Evolutionary conservation across 805 yeast genomes (phyloP), one percentile per base, ranked within the genome.

Genomic region (Starmerella khaoyaiensis): DNA sequence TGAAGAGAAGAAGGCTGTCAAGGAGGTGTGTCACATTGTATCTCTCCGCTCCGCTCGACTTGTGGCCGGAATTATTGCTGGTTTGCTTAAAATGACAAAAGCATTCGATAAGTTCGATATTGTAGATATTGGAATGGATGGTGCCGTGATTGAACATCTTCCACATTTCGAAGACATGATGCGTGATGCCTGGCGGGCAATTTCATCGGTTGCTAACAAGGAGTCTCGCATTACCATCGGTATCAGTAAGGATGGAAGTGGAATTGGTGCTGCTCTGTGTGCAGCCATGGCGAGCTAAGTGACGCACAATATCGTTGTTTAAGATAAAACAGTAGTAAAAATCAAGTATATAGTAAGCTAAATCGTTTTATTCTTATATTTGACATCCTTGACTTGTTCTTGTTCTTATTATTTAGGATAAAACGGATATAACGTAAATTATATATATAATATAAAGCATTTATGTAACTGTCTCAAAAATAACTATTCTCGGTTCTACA

Each of bases 231-330:
- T 83, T 31, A 78, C 74, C 49, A 63, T 87, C 44, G 74, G 74
- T 45, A 76, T 86, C 48, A 90, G 96, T 21, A 81, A 82, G 58
- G 97, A 90, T 54, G 97, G 97, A 32, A 78, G 93, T 40, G 94
- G 95, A 42, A 94, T 86, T 30, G 98, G 98, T 47, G 97, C 96
- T 31, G 97, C 97, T 2, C 65, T 87, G 44, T 82, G 95, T 63
- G 96, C 95, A 7, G 48, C 46, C 28, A 29, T 45, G 38, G 34
- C 46, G n/a, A n/a, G n/a, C n/a, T n/a, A n/a, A n/a, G n/a, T n/a
- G n/a, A n/a, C n/a, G n/a, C n/a, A n/a, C n/a, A n/a, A n/a, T n/a
- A n/a, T n/a, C n/a, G n/a, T n/a, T n/a, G n/a, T n/a, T n/a, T n/a
- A n/a, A n/a, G n/a, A n/a, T n/a, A n/a, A n/a, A n/a, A n/a, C n/a